phyloP scores from a whole-genome alignment of 768 basidiomycete species.

The Boletus vinaceobasis region DNA sequence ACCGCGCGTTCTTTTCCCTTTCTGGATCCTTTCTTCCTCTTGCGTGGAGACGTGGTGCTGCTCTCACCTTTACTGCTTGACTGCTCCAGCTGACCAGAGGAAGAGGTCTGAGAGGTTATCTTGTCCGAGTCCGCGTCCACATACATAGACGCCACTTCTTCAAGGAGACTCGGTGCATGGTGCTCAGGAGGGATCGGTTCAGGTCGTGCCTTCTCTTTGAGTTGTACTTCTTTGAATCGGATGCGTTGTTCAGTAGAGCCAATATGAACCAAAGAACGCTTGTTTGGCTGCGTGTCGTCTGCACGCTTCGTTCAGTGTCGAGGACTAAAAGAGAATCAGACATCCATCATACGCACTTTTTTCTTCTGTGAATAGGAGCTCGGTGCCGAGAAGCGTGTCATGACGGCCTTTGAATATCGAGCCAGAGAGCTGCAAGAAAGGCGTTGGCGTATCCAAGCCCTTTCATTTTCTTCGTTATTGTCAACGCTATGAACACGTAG shows the following conservation, averaged over 20 bases:
- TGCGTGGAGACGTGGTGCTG: slow-evolving; percentile 3
- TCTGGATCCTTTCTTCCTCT: slow-evolving; percentile 13
- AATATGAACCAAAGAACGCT: slow-evolving; percentile 51
- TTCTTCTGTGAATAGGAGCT: slow-evolving; percentile 69
- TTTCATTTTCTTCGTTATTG: slow-evolving; percentile 20
- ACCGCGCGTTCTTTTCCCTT: slow-evolving; percentile 29
- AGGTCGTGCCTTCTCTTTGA: slow-evolving; percentile 41
- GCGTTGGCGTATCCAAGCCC: slow-evolving; percentile 77
- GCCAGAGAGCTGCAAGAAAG: slow-evolving; percentile 74
- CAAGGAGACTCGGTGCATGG: slow-evolving; percentile 10
- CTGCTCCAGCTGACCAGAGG: background rate
- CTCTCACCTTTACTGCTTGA: background rate
- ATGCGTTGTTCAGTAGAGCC: slow-evolving; percentile 67
- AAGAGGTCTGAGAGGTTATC: background rate
- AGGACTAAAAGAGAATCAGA: background rate
- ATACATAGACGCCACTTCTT: slow-evolving; percentile 20
- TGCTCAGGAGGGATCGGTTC: slow-evolving; percentile 6
- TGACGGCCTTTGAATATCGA: slow-evolving; percentile 71
- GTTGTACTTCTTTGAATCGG: slow-evolving; percentile 67
- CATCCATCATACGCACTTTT: slow-evolving; percentile 43
- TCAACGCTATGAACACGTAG: background rate
- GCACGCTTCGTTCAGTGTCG: background rate
- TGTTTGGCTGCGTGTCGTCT: slow-evolving; percentile 48
- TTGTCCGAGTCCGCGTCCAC: slow-evolving; percentile 11
- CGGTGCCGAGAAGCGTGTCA: slow-evolving; percentile 67